Evolutionary conservation across 768 basidiomycete species (phyloP).

Genomic region (Scleroderma bovista): DNA sequence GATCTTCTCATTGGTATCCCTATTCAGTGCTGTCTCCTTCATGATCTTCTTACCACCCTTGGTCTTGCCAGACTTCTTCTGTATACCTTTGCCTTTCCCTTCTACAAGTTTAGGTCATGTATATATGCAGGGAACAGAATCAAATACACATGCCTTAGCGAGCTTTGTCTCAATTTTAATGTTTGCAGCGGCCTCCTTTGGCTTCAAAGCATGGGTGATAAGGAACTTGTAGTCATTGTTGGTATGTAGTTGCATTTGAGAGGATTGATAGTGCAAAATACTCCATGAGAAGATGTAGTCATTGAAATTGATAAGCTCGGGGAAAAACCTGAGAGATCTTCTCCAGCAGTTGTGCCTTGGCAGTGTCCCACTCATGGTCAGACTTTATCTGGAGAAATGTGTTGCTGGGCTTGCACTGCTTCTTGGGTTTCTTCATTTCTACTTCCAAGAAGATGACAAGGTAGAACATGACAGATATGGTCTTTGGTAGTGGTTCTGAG

Average conservation of each 20-base stretch:
- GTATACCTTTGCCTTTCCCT: background rate
- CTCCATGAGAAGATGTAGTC: background rate
- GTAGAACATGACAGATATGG: background rate
- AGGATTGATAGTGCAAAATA: background rate
- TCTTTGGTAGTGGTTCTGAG: background rate
- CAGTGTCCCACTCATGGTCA: background rate
- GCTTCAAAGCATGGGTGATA: background rate
- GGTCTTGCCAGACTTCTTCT: background rate
- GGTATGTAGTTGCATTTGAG: background rate
- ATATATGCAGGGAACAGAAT: background rate
- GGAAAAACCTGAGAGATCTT: too few species aligned
- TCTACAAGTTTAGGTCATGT: background rate
- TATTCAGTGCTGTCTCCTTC: background rate
- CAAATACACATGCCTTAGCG: background rate
- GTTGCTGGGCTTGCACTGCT: background rate
- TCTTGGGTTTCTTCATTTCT: background rate
- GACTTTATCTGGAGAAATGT: background rate
- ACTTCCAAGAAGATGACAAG: background rate
- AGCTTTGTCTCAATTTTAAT: background rate
- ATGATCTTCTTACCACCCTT: background rate
- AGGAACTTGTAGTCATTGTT: background rate
- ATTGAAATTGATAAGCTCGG: too few species aligned
- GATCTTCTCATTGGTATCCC: background rate
- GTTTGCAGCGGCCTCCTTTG: background rate
- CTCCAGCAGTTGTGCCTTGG: slow-evolving; percentile 2